Evolutionary conservation across 106 monocot species (phyloP).

Genomic region (Hemerocallis citrina): DNA sequence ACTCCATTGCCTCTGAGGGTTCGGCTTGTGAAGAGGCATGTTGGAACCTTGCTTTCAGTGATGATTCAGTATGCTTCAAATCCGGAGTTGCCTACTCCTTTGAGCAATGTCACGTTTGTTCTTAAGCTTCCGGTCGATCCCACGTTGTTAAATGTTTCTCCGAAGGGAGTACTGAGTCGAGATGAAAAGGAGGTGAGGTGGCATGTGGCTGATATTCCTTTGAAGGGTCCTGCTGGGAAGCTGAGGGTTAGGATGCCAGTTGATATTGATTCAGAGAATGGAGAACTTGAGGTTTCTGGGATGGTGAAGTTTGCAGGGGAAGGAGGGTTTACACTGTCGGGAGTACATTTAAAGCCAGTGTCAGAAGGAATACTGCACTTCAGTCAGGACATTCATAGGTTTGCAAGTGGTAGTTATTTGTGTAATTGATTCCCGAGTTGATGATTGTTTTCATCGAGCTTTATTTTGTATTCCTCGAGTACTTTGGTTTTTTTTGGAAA

Average conservation of each 20-base stretch:
- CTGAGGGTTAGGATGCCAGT: conserved; percentile 89
- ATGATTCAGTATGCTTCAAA: conserved; percentile 95
- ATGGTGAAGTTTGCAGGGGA: conserved; percentile 60
- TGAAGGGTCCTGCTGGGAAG: conserved; percentile 55
- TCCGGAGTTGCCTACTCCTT: conserved; percentile 45
- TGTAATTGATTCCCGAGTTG: conserved; percentile 51
- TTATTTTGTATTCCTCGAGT: neutral
- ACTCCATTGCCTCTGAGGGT: conserved; percentile 81
- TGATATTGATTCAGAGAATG: conserved; percentile 59
- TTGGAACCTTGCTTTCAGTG: conserved; percentile 70
- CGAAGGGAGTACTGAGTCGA: conserved; percentile 71
- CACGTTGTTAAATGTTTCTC: conserved; percentile 72
- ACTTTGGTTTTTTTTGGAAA: neutral
- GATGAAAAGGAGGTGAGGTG: conserved; percentile 70
- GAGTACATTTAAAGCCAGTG: conserved; percentile 50
- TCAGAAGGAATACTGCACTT: conserved; percentile 62
- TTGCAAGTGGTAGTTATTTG: conserved; percentile 59
- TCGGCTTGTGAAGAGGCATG: conserved; percentile 79
- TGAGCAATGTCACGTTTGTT: conserved; percentile 74
- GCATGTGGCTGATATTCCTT: conserved; percentile 68
- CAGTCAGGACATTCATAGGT: conserved; percentile 65
- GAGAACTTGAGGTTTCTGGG: conserved; percentile 67
- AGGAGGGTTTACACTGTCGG: conserved; percentile 56
- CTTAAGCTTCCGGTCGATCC: conserved; percentile 91
- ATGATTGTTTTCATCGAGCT: neutral